A percentile compares a stretch with the other conserved stretches of the same genome.
phyloP scores from a whole-genome alignment of 345 rosid species.

The Syzygium aqueum region DNA sequence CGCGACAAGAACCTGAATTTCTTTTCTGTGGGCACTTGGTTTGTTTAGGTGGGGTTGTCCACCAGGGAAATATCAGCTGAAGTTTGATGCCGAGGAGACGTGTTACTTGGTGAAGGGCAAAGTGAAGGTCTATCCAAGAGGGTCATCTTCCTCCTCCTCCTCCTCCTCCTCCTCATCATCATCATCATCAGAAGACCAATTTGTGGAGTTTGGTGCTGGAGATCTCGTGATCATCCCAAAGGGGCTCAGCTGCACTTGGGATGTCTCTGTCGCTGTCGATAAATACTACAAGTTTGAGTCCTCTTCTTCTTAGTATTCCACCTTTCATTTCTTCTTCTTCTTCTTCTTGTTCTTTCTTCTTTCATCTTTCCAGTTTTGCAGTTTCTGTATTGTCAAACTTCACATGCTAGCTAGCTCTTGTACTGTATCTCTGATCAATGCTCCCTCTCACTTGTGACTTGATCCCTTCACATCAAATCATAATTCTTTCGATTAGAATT shows the following conservation, averaged over 20 bases:
- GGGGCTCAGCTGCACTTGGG: slow-evolving; percentile 92
- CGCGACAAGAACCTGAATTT: background rate
- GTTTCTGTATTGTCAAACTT: background rate
- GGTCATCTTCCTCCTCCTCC: slow-evolving; percentile 9
- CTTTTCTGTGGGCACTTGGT: background rate
- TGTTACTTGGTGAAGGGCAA: slow-evolving; percentile 74
- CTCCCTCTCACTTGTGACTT: background rate
- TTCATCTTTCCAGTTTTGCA: background rate
- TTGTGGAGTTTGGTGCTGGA: slow-evolving; percentile 86
- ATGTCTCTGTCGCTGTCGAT: slow-evolving; percentile 74
- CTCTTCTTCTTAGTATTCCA: slow-evolving; percentile 16
- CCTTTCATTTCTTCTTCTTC: slow-evolving; percentile 2
- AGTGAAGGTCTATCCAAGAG: slow-evolving; percentile 64
- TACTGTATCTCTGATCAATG: background rate
- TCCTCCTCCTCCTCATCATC: background rate
- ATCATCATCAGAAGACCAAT: slow-evolving; percentile 7
- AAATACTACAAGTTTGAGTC: slow-evolving; percentile 74
- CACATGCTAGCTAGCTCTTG: background rate
- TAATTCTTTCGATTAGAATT: background rate
- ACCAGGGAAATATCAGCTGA: slow-evolving; percentile 76
- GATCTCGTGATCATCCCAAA: slow-evolving; percentile 81
- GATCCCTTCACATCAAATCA: background rate
- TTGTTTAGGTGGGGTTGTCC: slow-evolving; percentile 75
- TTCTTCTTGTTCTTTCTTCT: background rate
- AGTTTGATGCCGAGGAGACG: slow-evolving; percentile 84